Conservation (phyloP, 225 moss, liverwort and hornwort genomes). For the Rhytidiadelphus loreus region DNA sequence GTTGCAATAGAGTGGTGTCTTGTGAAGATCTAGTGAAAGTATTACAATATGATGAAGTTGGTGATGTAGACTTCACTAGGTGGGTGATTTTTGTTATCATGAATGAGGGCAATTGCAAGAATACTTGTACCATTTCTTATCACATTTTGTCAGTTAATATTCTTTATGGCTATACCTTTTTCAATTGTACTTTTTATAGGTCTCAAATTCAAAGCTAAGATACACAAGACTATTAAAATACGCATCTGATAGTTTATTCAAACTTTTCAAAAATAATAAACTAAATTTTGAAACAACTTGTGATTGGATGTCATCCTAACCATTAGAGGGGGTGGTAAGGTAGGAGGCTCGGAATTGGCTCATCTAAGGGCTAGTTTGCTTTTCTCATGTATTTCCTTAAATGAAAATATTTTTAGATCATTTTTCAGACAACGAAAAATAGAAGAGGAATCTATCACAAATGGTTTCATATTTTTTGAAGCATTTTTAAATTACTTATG, state of each 20-base stretch:
- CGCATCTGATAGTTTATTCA: background rate
- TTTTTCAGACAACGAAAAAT: no score
- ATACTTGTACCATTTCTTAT: background rate
- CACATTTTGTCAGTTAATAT: rapidly evolving
- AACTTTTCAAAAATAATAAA: background rate
- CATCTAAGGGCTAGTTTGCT: no score
- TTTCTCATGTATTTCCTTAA: no score
- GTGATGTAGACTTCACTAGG: background rate
- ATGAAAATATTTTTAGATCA: no score
- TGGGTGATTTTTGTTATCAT: rapidly evolving
- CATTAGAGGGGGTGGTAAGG: no score
- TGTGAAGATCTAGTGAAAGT: background rate
- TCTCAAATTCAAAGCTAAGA: background rate
- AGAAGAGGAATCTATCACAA: no score
- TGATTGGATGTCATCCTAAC: no score
- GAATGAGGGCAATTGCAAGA: background rate
- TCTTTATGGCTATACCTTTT: background rate
- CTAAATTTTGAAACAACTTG: background rate
- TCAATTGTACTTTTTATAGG: background rate
- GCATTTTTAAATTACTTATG: no score
- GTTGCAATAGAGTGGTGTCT: background rate
- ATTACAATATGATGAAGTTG: background rate
- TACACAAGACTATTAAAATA: background rate
- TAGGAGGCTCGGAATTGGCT: no score
- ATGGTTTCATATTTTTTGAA: no score